These are phyloP conservation scores for Lentinula lateritia DNA, from an alignment of 768 basidiomycete species.

Conservation along the genomic window DNA sequence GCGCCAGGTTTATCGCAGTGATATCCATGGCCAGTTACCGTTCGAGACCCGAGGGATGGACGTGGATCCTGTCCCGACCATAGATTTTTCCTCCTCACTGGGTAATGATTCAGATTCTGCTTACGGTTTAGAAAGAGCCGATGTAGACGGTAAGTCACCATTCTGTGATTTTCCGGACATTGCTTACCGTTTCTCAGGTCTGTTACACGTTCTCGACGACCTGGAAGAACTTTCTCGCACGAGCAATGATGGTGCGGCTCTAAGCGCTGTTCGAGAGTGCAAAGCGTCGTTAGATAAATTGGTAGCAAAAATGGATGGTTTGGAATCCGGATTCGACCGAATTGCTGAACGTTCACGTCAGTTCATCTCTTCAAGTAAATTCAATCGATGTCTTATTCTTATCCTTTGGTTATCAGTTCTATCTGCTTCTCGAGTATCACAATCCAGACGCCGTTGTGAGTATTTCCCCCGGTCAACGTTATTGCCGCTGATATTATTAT, in stretches of 20 bases:
- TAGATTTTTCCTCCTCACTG: constrained; percentile 68
- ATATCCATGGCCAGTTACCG: constrained; percentile 81
- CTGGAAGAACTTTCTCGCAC: constrained; percentile 52
- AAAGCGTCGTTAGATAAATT: constrained; percentile 61
- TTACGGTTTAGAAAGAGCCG: constrained; percentile 64
- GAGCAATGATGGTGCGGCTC: constrained; percentile 37
- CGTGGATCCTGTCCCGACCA: constrained; percentile 59
- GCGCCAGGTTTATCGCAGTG: constrained; percentile 78
- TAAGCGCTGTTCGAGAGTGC: constrained; percentile 57
- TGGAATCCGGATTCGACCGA: constrained; percentile 78
- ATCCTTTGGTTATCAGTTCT: constrained; percentile 47
- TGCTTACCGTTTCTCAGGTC: constrained; percentile 31
- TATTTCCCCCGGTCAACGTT: constrained; percentile 12
- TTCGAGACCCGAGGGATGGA: constrained; percentile 82
- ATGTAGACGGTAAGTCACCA: constrained; percentile 64
- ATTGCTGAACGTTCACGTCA: constrained; percentile 80
- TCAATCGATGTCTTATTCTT: not conserved
- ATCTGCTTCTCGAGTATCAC: constrained; percentile 65
- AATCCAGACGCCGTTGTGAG: constrained; percentile 70
- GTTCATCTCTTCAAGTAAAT: constrained; percentile 23
- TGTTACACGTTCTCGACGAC: constrained; percentile 60
- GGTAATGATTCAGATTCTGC: constrained; percentile 54
- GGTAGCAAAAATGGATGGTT: constrained; percentile 69
- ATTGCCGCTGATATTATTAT: constrained; percentile 8
- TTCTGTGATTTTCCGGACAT: constrained; percentile 1